These are phyloP conservation scores for Chamaenerion angustifolium DNA, from an alignment of 345 rosid species.

Conservation along the genomic window DNA sequence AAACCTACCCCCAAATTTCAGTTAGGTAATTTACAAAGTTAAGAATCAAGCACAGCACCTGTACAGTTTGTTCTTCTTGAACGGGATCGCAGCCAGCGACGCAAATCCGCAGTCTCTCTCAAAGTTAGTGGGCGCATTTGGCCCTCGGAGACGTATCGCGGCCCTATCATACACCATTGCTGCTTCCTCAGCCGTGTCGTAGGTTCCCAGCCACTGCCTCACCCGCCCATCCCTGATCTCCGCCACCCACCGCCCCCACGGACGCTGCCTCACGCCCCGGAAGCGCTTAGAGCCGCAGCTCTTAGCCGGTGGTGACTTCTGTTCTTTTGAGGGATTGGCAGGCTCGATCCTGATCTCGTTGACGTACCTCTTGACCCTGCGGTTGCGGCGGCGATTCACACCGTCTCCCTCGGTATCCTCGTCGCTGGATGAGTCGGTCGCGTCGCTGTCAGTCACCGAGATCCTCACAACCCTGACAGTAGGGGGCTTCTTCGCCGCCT, in stretches of 20 bases:
- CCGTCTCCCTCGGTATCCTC: slow-evolving; percentile 9
- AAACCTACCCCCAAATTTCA: background rate
- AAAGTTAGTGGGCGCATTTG: slow-evolving; percentile 25
- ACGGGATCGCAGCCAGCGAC: slow-evolving; percentile 9
- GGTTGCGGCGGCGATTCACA: slow-evolving; percentile 1
- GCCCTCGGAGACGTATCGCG: slow-evolving; percentile 19
- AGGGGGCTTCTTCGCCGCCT: slow-evolving; percentile 6
- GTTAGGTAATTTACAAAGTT: slow-evolving; percentile 10
- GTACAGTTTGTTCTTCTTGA: slow-evolving; percentile 20
- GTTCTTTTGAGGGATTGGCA: background rate
- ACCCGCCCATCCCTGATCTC: slow-evolving; percentile 26
- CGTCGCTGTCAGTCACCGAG: slow-evolving; percentile 25
- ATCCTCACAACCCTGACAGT: slow-evolving; percentile 17
- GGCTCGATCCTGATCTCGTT: slow-evolving; percentile 19
- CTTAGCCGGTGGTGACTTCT: slow-evolving; percentile 2
- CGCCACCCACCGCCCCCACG: slow-evolving; percentile 36
- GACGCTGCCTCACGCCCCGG: slow-evolving; percentile 28
- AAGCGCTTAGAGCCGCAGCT: slow-evolving; percentile 13
- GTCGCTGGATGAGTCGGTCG: slow-evolving; percentile 29
- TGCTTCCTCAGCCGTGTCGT: slow-evolving; percentile 30
- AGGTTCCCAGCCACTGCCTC: slow-evolving; percentile 27
- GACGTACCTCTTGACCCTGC: slow-evolving; percentile 16
- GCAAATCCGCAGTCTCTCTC: slow-evolving; percentile 12
- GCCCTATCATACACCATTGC: slow-evolving; percentile 27
- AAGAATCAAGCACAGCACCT: slow-evolving; percentile 13